Percentiles rank a stretch among this genome's conserved stretches.
phyloP scores from a whole-genome alignment of 441 rosid species.

The Gossypium gossypioides region DNA sequence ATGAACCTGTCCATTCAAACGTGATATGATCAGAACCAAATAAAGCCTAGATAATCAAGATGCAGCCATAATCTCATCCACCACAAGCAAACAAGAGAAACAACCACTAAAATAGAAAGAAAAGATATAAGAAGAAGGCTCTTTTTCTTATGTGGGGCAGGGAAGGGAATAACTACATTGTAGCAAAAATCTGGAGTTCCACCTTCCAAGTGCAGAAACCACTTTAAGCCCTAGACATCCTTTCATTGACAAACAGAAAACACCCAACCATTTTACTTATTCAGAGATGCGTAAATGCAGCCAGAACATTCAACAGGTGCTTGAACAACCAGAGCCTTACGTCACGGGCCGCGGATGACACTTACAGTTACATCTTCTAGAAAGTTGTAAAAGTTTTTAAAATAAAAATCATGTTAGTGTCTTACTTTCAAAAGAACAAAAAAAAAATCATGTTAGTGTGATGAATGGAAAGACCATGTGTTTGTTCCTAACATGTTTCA shows the following conservation, averaged over 20 bases:
- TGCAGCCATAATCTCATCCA: background rate
- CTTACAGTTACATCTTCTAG: background rate
- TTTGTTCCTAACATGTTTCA: background rate
- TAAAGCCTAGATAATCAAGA: background rate
- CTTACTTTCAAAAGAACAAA: too few relatives aligned
- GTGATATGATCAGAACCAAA: slow-evolving; percentile 11
- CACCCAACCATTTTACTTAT: background rate
- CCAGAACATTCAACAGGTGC: background rate
- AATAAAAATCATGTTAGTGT: background rate
- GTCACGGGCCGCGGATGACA: too few relatives aligned
- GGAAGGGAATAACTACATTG: background rate
- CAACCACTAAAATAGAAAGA: background rate
- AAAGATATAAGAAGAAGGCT: background rate
- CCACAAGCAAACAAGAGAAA: background rate
- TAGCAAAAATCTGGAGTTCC: background rate
- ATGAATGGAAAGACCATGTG: background rate
- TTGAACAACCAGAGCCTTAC: background rate
- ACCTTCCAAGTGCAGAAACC: background rate
- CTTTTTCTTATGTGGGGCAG: background rate
- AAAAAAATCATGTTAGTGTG: background rate
- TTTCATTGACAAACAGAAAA: background rate
- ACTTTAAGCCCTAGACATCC: background rate
- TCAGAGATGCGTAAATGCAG: background rate
- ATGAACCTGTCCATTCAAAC: slow-evolving; percentile 34
- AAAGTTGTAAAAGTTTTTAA: background rate